These are phyloP conservation scores for Piloderma croceum DNA, from an alignment of 768 basidiomycete species.

Conservation along the genomic window DNA sequence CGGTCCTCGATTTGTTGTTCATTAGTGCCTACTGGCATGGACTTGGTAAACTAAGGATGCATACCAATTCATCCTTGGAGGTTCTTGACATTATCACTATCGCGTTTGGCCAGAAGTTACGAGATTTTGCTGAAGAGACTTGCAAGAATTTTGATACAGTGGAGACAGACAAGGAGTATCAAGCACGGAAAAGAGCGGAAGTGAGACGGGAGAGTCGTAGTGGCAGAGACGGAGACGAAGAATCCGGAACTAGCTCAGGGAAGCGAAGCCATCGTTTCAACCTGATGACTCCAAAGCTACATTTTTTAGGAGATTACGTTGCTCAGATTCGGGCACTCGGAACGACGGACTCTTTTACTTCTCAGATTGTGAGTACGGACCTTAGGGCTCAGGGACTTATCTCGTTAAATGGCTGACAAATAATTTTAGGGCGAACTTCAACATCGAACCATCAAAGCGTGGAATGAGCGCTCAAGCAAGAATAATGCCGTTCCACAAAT, in stretches of 20 bases:
- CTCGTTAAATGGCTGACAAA: too few species aligned
- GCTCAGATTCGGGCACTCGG: slow-evolving; percentile 23
- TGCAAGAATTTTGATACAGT: slow-evolving; percentile 9
- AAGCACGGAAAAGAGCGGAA: not conserved
- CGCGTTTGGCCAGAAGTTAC: slow-evolving; percentile 5
- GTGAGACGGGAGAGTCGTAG: not conserved
- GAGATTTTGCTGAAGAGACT: slow-evolving; percentile 9
- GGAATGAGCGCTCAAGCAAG: slow-evolving; percentile 7
- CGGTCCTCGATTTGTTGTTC: slow-evolving; percentile 14
- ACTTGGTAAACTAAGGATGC: slow-evolving; percentile 22
- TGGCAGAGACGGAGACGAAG: not conserved
- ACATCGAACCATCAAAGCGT: slow-evolving; percentile 7
- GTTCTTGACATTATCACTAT: slow-evolving; percentile 4
- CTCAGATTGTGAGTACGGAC: slow-evolving; percentile 28
- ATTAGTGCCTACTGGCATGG: slow-evolving; percentile 19
- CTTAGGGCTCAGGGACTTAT: too few species aligned
- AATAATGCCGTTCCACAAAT: slow-evolving; percentile 6
- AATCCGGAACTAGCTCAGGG: not conserved
- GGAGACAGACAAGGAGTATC: slow-evolving; percentile 5
- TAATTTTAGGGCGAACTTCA: slow-evolving; percentile 10
- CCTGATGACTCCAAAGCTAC: slow-evolving; percentile 29
- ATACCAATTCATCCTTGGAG: slow-evolving; percentile 15
- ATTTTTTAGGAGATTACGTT: slow-evolving; percentile 30
- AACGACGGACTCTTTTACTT: slow-evolving; percentile 31
- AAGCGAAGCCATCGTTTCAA: slow-evolving; percentile 22